phyloP scores from a whole-genome alignment of 2,329 filamentous ascomycete genomes.

The Hyphodiscus sp. region DNA sequence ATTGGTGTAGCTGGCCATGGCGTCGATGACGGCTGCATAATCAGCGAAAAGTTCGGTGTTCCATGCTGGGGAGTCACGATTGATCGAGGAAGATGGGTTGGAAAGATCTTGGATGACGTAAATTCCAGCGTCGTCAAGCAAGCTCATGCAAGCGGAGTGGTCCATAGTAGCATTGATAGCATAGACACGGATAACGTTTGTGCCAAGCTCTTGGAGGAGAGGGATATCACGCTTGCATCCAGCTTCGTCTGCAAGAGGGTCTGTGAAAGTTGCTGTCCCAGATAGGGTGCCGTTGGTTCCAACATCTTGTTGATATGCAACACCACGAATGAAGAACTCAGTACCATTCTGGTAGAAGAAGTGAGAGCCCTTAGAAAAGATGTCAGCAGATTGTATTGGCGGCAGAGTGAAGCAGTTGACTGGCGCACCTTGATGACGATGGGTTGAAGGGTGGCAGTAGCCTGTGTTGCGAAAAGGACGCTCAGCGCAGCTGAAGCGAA shows the following conservation, averaged over 20 bases:
- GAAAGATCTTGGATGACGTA: conserved; percentile 91
- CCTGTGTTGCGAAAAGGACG: conserved; percentile 42
- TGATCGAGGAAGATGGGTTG: conserved; percentile 76
- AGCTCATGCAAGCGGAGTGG: conserved; percentile 78
- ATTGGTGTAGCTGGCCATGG: conserved; percentile 77
- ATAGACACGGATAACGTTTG: conserved; percentile 94
- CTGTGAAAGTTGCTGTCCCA: conserved; percentile 55
- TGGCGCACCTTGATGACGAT: conserved; percentile 40
- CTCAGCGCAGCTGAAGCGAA: conserved; percentile 38
- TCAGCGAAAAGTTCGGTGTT: conserved; percentile 69
- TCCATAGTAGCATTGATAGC: conserved; percentile 74
- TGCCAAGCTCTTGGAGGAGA: conserved; percentile 68
- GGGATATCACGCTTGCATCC: conserved; percentile 82
- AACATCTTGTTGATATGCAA: conserved; percentile 88
- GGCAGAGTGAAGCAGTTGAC: not conserved
- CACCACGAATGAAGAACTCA: conserved; percentile 89
- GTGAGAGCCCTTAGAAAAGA: conserved; percentile 26
- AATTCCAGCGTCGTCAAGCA: conserved; percentile 79
- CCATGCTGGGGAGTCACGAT: conserved; percentile 75
- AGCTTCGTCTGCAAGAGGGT: conserved; percentile 69
- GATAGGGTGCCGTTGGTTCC: conserved; percentile 47
- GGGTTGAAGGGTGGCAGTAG: conserved; percentile 48
- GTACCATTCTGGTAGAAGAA: conserved; percentile 49
- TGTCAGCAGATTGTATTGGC: conserved; percentile 3
- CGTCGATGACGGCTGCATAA: conserved; percentile 80